These are phyloP conservation scores for Rhizopus microsporus DNA, from an alignment of 371 early-diverging fungal genomes.

Conservation along the genomic window DNA sequence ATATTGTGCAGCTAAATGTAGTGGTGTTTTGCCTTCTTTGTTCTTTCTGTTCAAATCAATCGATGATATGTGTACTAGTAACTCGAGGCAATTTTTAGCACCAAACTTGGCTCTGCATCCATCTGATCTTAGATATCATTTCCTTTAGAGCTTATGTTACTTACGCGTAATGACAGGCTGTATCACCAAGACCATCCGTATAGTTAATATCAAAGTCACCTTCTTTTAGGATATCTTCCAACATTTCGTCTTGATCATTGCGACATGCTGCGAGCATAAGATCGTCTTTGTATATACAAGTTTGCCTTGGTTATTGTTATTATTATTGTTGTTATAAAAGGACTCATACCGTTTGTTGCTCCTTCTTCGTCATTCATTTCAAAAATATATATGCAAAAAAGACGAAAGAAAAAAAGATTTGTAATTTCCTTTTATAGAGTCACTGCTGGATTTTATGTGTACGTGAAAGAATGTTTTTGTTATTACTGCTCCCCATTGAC, in stretches of 20 bases:
- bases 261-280: constrained; percentile 62
- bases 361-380: constrained; percentile 1
- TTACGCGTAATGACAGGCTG: constrained; percentile 71
- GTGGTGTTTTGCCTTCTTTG: constrained; percentile 62
- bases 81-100: constrained; percentile 58
- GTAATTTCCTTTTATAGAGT: too few species aligned
- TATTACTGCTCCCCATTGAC: too few species aligned
- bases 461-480: background rate
- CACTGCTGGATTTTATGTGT: background rate
- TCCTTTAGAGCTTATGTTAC: background rate
- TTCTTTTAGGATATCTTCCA: constrained; percentile 45
- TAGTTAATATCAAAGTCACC: constrained; percentile 56
- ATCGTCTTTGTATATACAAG: constrained; percentile 41
- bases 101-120: constrained; percentile 57
- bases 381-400: background rate
- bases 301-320: background rate
- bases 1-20: constrained; percentile 64
- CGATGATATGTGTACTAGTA: constrained; percentile 44
- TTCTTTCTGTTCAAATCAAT: constrained; percentile 56
- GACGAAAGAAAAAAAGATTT: background rate
- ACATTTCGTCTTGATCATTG: constrained; percentile 60
- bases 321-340: background rate
- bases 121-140: background rate
- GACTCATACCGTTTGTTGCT: constrained; percentile 14
- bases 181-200: constrained; percentile 61